Base-by-base conservation (phyloP, 169 alveolate species). In the Eimeria necatrix region DNA sequence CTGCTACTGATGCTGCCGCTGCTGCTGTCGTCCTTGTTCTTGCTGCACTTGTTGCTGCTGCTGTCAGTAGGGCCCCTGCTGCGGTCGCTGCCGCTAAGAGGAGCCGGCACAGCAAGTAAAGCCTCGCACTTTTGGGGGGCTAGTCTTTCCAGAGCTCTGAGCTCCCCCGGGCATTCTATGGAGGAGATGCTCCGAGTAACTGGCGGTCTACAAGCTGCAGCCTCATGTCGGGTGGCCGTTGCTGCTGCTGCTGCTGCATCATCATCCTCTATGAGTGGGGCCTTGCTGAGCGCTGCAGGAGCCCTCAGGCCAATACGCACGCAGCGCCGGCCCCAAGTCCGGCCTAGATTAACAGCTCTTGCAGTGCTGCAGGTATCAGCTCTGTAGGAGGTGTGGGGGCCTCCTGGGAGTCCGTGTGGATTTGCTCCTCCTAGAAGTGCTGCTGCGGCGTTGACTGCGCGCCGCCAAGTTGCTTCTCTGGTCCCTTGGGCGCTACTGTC, bases 181-280 rank as follows among this genome's bases (percentile, higher is more conserved):
- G 68, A 56, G 68, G 68, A 56, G 68, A 56, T 56, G 20, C 68
- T 56, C 22, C 68, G 68, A 56, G 68, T 18, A 18, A 56, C 68
- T 56, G 12, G 68, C 12, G 68, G 68, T 18, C 68, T 56, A 56
- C 68, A 10, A 56, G 2, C 68, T 56, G 20, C 68, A 18, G 20
- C 22, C 20, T 18, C 68, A 0, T 56, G 12, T 2, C 22, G 68
- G 32, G 9, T 61, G 74, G 18, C 41, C 74, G 74, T 26, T 61
- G 74, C n/a, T 61, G 74, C 74, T 61, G 74, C n/a, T 71, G 83
- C 48, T 71, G 20, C 49, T 22, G 83, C 18, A 18, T 14, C 68
- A 14, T 56, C 68, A 10, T 18, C 68, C 20, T 3, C 68, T 2
- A 18, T 56, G 20, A 56, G 68, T 0, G 68, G 68, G 20, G 68